A percentile compares a stretch with the other conserved stretches of the same genome.
phyloP scores from a whole-genome alignment of 2,329 filamentous ascomycete species.

The Xylariales sp. region DNA sequence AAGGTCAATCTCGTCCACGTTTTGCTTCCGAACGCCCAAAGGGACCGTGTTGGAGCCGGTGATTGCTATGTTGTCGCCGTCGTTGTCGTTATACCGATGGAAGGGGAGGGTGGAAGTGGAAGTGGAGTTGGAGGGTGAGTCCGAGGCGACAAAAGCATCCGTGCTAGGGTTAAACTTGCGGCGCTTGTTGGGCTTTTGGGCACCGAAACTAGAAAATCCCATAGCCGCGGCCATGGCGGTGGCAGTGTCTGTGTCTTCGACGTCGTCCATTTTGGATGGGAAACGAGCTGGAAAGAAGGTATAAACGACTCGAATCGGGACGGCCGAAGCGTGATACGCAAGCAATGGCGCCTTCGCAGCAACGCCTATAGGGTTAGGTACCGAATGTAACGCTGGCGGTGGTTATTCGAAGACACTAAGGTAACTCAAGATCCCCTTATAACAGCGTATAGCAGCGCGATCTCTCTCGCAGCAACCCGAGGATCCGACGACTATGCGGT shows the following conservation, averaged over 20 bases:
- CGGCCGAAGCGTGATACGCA: conserved; percentile 2
- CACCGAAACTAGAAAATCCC: conserved; percentile 80
- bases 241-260: conserved; percentile 53
- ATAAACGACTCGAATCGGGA: neutral
- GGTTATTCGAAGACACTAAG: conserved; percentile 7
- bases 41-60: conserved; percentile 54
- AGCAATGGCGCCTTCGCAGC: conserved; percentile 1
- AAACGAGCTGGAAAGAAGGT: neutral
- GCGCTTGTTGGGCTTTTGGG: conserved; percentile 68
- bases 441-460: neutral
- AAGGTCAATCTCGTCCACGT: conserved; percentile 60
- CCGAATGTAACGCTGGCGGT: conserved; percentile 16
- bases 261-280: conserved; percentile 40
- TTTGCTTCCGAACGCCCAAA: conserved; percentile 53
- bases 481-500: neutral
- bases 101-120: conserved; percentile 39
- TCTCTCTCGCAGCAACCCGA: neutral
- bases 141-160: conserved; percentile 48
- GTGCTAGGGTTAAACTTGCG: conserved; percentile 72
- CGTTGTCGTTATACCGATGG: conserved; percentile 30
- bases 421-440: conserved; percentile 16
- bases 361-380: conserved; percentile 3
- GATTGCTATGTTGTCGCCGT: conserved; percentile 10
- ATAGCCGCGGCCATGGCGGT: conserved; percentile 73
- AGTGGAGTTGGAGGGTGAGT: conserved; percentile 39